phyloP scores from a whole-genome alignment of 805 yeast species.

The Candida orba region DNA sequence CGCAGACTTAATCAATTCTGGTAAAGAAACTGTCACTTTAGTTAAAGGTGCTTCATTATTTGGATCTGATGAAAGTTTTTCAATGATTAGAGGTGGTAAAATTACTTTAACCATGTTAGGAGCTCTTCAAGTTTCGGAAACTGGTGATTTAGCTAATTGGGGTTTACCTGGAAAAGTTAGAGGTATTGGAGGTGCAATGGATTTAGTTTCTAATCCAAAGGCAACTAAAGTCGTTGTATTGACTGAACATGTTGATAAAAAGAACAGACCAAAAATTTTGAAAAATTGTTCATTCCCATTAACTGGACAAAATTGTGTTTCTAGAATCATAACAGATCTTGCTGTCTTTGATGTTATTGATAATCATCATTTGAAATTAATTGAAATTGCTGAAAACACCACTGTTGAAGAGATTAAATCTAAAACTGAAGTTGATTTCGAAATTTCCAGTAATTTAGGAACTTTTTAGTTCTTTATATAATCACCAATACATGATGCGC shows the following conservation, averaged over 20 bases:
- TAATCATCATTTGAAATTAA: slow-evolving; percentile 28
- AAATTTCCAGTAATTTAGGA: slow-evolving; percentile 25
- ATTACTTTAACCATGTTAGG: slow-evolving; percentile 39
- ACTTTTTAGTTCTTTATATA: neutral
- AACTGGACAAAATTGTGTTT: slow-evolving; percentile 39
- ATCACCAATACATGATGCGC: neutral
- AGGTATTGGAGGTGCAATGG: slow-evolving; percentile 54
- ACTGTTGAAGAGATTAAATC: slow-evolving; percentile 32
- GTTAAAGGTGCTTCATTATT: slow-evolving; percentile 40
- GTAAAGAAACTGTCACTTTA: slow-evolving; percentile 44
- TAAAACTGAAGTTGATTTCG: slow-evolving; percentile 36
- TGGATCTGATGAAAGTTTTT: slow-evolving; percentile 44
- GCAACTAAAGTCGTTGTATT: slow-evolving; percentile 39
- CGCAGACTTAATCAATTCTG: slow-evolving; percentile 43
- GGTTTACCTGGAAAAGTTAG: slow-evolving; percentile 43
- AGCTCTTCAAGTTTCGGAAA: slow-evolving; percentile 41
- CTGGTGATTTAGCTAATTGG: slow-evolving; percentile 48
- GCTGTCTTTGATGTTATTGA: slow-evolving; percentile 41
- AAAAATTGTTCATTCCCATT: slow-evolving; percentile 38
- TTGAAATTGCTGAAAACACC: slow-evolving; percentile 36
- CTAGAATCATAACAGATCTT: slow-evolving; percentile 38
- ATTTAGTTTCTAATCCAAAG: slow-evolving; percentile 39
- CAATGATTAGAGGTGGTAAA: slow-evolving; percentile 42
- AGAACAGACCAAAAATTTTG: slow-evolving; percentile 41
- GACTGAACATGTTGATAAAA: slow-evolving; percentile 42